phyloP scores from a whole-genome alignment of 495 filamentous ascomycete genomes.

The Jackrogersella multiformis region DNA sequence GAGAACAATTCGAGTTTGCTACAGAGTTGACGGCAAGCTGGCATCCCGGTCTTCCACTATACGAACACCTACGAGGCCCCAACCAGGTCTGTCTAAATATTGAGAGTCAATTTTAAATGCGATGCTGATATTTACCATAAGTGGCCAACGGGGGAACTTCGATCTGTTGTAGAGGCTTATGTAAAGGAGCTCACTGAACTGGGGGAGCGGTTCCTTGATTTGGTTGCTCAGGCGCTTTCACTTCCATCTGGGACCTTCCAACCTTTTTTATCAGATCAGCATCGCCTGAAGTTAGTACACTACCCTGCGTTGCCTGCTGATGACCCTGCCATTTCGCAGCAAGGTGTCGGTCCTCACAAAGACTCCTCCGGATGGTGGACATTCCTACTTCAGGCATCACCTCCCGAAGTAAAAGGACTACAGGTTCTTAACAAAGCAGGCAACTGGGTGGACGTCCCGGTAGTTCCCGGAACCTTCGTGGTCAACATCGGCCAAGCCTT shows the following conservation, averaged over 20 bases:
- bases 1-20: constrained; percentile 67
- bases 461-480: constrained; percentile 60
- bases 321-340: constrained; percentile 32
- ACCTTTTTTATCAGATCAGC: constrained; percentile 61
- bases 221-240: constrained; percentile 59
- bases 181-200: constrained; percentile 57
- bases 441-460: constrained; percentile 61
- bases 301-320: constrained; percentile 51
- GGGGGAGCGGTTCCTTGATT: constrained; percentile 58
- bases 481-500: constrained; percentile 68
- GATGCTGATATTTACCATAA: constrained; percentile 34
- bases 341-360: constrained; percentile 66
- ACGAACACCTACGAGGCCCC: constrained; percentile 62
- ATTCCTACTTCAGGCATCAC: constrained; percentile 62
- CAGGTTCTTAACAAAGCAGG: constrained; percentile 60
- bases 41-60: constrained; percentile 48
- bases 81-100: constrained; percentile 52
- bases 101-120: background rate
- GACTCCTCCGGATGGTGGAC: constrained; percentile 67
- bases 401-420: constrained; percentile 55
- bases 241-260: constrained; percentile 55
- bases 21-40: constrained; percentile 58
- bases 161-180: constrained; percentile 52
- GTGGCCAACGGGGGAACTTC: constrained; percentile 34
- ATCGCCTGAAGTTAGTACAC: constrained; percentile 63